These are phyloP conservation scores for Atalantia buxifolia DNA, from an alignment of 345 rosid species.

Conservation along the genomic window DNA sequence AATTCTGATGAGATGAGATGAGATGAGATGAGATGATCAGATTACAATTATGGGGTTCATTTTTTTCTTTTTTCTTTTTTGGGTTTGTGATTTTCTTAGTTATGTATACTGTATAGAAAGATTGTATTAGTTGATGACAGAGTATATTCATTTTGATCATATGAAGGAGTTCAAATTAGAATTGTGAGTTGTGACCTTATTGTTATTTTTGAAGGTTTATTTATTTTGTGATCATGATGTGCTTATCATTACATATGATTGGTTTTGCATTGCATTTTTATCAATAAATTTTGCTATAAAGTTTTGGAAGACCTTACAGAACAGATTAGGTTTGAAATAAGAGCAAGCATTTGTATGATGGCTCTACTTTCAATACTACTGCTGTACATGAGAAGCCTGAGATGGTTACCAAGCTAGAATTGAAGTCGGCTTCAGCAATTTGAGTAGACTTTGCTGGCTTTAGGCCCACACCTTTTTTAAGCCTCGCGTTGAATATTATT, in stretches of 20 bases:
- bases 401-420: not conserved
- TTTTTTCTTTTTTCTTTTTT: not conserved
- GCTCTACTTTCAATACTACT: not conserved
- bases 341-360: not conserved
- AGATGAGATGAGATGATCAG: not conserved
- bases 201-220: not conserved
- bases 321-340: not conserved
- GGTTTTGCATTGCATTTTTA: not conserved
- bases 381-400: not conserved
- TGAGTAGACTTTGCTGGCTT: not conserved
- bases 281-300: not conserved
- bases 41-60: not conserved
- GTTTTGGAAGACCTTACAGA: not conserved
- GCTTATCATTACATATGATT: not conserved
- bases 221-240: not conserved
- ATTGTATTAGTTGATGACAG: slow-evolving; percentile 9
- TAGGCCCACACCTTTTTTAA: not conserved
- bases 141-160: slow-evolving; percentile 9
- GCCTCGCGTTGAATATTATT: not conserved
- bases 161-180: not conserved
- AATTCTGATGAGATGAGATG: slow-evolving; percentile 8
- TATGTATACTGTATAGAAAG: slow-evolving; percentile 26
- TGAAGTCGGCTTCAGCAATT: not conserved
- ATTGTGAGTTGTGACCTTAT: not conserved
- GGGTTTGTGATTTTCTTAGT: slow-evolving; percentile 3